Evolutionary conservation across 2,329 filamentous ascomycete species (phyloP).

Genomic region (Fusarium newnesense): DNA sequence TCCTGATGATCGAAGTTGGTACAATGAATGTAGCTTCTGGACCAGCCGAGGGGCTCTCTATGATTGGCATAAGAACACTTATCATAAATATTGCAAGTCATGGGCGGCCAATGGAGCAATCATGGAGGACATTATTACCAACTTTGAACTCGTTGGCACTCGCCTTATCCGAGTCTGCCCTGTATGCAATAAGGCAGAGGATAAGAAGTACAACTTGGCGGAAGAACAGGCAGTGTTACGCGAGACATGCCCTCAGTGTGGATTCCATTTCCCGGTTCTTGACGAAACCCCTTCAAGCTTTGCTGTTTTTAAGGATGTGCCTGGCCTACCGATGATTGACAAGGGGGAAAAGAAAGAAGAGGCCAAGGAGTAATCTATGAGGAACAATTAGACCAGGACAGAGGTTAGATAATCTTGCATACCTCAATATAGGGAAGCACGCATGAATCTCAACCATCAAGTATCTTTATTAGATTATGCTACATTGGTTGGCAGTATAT

Average conservation of each 20-base stretch:
- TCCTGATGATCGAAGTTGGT: slow-evolving; percentile 27
- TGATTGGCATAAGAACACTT: slow-evolving; percentile 37
- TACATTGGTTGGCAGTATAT: too few species aligned
- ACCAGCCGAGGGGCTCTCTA: slow-evolving; percentile 29
- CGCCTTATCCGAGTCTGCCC: slow-evolving; percentile 29
- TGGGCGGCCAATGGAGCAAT: slow-evolving; percentile 31
- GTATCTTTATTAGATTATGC: too few species aligned
- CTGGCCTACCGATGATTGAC: not conserved
- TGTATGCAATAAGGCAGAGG: slow-evolving; percentile 30
- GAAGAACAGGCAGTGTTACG: slow-evolving; percentile 30
- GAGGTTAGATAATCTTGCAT: not conserved
- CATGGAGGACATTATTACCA: slow-evolving; percentile 38
- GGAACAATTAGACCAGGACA: too few species aligned
- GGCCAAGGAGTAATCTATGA: not conserved
- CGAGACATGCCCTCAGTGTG: slow-evolving; percentile 32
- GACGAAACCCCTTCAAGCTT: slow-evolving; percentile 32
- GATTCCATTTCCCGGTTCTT: slow-evolving; percentile 31
- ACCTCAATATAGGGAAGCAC: rapidly evolving
- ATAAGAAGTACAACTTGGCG: slow-evolving; percentile 36
- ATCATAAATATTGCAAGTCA: slow-evolving; percentile 35
- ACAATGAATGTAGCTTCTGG: slow-evolving; percentile 37
- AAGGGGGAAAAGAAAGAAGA: not conserved
- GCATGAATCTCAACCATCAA: not conserved
- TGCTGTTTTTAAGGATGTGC: slow-evolving; percentile 25
- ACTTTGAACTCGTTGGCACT: slow-evolving; percentile 36